These are phyloP conservation scores for Phytophthora capsici DNA, from an alignment of 352 stramenopile species.

Conservation along the genomic window DNA sequence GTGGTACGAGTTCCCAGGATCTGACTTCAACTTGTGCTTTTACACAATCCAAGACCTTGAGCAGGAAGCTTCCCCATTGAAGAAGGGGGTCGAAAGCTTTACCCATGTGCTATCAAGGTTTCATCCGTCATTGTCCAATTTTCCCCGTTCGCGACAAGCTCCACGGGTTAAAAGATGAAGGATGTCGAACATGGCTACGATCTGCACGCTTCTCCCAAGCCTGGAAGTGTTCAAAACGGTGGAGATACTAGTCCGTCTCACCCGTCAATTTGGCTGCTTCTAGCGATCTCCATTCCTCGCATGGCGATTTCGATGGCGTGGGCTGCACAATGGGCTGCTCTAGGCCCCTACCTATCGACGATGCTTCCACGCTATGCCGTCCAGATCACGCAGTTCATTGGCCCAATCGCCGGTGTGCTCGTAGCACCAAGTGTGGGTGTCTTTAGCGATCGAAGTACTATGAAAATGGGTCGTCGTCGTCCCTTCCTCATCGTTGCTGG, in stretches of 20 bases:
- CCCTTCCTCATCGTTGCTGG: conserved; percentile 49
- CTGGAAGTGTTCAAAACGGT: conserved; percentile 6
- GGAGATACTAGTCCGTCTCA: conserved; percentile 11
- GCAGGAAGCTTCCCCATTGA: neutral
- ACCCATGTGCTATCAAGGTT: neutral
- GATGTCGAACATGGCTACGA: conserved; percentile 32
- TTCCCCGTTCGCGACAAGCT: conserved; percentile 1
- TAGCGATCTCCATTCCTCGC: conserved; percentile 54
- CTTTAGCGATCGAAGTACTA: conserved; percentile 51
- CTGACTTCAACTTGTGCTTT: conserved; percentile 16
- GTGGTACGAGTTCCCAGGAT: neutral
- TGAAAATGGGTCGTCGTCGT: conserved; percentile 41
- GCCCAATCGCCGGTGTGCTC: conserved; percentile 54
- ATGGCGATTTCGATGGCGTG: conserved; percentile 67
- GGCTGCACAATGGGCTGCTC: conserved; percentile 59
- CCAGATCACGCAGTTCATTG: conserved; percentile 58
- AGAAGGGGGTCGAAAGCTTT: neutral
- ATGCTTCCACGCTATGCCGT: conserved; percentile 54
- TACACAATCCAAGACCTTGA: neutral
- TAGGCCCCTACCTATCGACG: conserved; percentile 56
- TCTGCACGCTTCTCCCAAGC: conserved; percentile 29
- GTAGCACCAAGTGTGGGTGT: conserved; percentile 57
- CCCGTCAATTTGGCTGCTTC: conserved; percentile 45
- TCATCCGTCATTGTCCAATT: conserved; percentile 18
- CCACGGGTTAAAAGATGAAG: conserved; percentile 16